Evolutionary conservation across 768 basidiomycete genomes (phyloP).

Genomic region (Xerocomus brunneocitrinus): DNA sequence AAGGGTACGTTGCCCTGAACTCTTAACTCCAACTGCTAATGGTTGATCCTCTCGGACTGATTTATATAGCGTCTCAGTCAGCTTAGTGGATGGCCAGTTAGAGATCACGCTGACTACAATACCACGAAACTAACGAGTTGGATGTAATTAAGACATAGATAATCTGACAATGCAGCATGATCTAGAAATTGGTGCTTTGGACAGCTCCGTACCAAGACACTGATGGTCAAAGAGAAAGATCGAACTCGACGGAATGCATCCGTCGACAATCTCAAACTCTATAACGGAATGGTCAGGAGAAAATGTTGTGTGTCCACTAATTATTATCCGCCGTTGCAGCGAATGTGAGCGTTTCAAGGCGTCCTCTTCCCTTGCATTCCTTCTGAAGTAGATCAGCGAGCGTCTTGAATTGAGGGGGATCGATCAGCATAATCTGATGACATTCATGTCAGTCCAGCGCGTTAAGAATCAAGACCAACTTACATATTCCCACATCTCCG

Average conservation of each 20-base stretch:
- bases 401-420: constrained; percentile 86
- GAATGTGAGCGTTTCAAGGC: constrained; percentile 78
- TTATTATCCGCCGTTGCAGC: constrained; percentile 49
- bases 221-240: neutral
- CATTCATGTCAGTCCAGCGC: constrained; percentile 8
- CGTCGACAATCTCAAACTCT: too few relatives aligned
- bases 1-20: constrained; percentile 43
- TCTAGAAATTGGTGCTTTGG: neutral
- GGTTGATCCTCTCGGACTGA: neutral
- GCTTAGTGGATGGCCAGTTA: constrained; percentile 16
- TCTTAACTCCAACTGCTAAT: neutral
- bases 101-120: constrained; percentile 17
- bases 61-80: constrained; percentile 18
- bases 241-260: neutral
- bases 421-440: constrained; percentile 82
- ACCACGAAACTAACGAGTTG: constrained; percentile 10
- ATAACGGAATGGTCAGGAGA: neutral
- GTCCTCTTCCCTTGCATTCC: constrained; percentile 83
- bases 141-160: neutral
- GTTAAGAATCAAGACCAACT: constrained; percentile 28
- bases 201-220: neutral
- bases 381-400: constrained; percentile 88
- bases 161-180: neutral
- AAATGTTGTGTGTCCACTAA: constrained; percentile 4
- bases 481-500: constrained; percentile 85